Percentiles rank a stretch among this genome's conserved stretches.
phyloP scores from a whole-genome alignment of 2,329 filamentous ascomycete genomes.

The Talaromyces sp. region DNA sequence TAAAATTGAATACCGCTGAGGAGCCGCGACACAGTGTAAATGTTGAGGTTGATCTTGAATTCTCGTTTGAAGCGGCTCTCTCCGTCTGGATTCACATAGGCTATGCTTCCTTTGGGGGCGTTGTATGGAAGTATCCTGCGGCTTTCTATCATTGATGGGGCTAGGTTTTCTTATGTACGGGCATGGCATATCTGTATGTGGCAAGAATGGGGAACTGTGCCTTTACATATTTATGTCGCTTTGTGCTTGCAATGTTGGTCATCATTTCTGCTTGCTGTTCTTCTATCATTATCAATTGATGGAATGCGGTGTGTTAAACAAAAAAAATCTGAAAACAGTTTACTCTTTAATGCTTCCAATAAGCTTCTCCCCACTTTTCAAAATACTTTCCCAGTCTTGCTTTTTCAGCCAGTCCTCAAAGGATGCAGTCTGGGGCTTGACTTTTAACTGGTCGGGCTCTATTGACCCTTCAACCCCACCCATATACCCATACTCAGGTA shows the following conservation, averaged over 20 bases:
- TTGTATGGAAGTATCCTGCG: neutral
- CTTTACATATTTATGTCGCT: neutral
- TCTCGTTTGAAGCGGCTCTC: neutral
- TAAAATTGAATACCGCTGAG: neutral
- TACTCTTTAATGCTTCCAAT: neutral
- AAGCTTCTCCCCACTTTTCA: neutral
- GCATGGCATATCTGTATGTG: neutral
- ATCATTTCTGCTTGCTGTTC: neutral
- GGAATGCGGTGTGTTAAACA: neutral
- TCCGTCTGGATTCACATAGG: neutral
- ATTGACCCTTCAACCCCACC: slow-evolving; percentile 35
- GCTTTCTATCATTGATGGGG: neutral
- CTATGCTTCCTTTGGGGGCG: neutral
- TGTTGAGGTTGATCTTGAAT: neutral
- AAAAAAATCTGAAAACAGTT: neutral
- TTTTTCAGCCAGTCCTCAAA: slow-evolving; percentile 21
- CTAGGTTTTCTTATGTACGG: no score
- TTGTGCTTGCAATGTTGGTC: neutral
- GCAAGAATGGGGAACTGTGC: neutral
- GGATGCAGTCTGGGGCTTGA: neutral
- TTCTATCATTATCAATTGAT: neutral
- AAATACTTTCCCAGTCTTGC: slow-evolving; percentile 17
- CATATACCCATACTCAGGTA: slow-evolving; percentile 39
- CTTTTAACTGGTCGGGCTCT: slow-evolving; percentile 35
- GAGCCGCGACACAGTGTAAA: neutral